A percentile compares a stretch with the other conserved stretches of the same genome.
Evolutionary conservation across 208 protist species (phyloP).

Genomic region (Borovskyia barvae): DNA sequence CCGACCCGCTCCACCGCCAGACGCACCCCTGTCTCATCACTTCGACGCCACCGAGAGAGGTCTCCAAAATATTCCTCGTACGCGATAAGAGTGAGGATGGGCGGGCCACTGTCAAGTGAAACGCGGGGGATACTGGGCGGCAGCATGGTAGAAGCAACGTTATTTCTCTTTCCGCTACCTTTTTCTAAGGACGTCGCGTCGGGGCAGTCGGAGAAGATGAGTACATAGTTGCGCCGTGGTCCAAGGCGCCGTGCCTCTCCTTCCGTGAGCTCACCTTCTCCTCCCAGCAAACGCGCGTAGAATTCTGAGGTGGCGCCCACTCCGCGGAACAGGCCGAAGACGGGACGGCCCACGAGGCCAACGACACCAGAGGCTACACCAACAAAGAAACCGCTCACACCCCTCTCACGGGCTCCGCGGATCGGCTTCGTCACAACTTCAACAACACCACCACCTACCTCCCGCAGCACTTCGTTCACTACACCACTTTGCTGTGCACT

Average conservation of each 20-base stretch:
- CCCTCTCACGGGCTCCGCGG: constrained; percentile 34
- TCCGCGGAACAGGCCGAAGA: constrained; percentile 55
- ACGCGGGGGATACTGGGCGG: not conserved
- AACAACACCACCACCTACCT: constrained; percentile 36
- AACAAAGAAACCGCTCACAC: constrained; percentile 51
- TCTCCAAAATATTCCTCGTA: constrained; percentile 12
- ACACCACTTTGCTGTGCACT: constrained; percentile 19
- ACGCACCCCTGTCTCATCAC: constrained; percentile 17
- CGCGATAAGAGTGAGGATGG: not conserved
- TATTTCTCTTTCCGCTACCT: too few species aligned
- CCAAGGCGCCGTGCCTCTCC: constrained; percentile 14
- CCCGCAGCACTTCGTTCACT: constrained; percentile 32
- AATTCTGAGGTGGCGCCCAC: constrained; percentile 64
- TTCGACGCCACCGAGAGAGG: constrained; percentile 7
- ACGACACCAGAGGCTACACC: constrained; percentile 61
- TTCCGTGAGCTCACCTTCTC: constrained; percentile 13
- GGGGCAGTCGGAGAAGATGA: not conserved
- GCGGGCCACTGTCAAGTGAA: not conserved
- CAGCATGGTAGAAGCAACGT: too few species aligned
- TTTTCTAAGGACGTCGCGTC: too few species aligned
- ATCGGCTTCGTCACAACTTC: constrained; percentile 45
- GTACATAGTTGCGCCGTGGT: constrained; percentile 21
- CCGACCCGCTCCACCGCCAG: constrained; percentile 39
- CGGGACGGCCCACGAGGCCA: constrained; percentile 48
- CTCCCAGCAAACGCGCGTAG: constrained; percentile 29